These are phyloP conservation scores for Leishmania amazonensis DNA, from an alignment of 208 protist genomes.

Conservation along the genomic window DNA sequence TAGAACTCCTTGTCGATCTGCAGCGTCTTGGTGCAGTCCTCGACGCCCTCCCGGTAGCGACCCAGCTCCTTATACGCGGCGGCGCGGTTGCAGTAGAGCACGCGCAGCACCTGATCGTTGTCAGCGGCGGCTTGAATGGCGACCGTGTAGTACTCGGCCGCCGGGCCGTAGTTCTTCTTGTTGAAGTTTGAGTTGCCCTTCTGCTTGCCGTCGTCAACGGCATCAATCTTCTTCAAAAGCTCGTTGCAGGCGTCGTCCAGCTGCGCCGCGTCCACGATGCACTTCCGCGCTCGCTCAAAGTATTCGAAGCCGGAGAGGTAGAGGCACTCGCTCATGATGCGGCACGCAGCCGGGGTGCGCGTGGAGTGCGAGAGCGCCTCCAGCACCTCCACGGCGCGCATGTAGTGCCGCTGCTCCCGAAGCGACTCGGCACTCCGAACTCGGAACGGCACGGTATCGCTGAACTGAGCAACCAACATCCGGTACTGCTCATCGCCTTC, in stretches of 20 bases:
- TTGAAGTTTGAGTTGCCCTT: conserved; percentile 85
- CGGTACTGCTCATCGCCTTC: conserved; percentile 84
- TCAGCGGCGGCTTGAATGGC: conserved; percentile 66
- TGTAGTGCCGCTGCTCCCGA: conserved; percentile 57
- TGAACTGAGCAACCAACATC: conserved; percentile 85
- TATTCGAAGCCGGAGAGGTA: conserved; percentile 86
- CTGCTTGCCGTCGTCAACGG: conserved; percentile 89
- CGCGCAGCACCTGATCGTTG: conserved; percentile 86
- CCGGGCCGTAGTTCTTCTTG: conserved; percentile 72
- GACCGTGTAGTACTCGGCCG: conserved; percentile 76
- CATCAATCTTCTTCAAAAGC: conserved; percentile 66
- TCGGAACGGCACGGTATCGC: conserved; percentile 72
- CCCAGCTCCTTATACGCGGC: conserved; percentile 89
- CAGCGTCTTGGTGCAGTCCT: conserved; percentile 90
- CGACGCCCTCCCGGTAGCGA: conserved; percentile 84
- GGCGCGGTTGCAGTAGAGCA: conserved; percentile 93
- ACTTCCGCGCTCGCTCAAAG: conserved; percentile 73
- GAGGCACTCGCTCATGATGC: conserved; percentile 74
- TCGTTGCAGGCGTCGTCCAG: conserved; percentile 74
- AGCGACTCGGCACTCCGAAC: conserved; percentile 82
- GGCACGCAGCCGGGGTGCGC: conserved; percentile 54
- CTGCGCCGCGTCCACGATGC: conserved; percentile 49
- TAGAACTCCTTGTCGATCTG: conserved; percentile 82
- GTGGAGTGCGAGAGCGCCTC: conserved; percentile 56
- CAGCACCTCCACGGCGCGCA: conserved; percentile 65